Base-by-base conservation (phyloP, 2,329 filamentous ascomycete species). In the Aspergillus pseudoviridinutans region DNA sequence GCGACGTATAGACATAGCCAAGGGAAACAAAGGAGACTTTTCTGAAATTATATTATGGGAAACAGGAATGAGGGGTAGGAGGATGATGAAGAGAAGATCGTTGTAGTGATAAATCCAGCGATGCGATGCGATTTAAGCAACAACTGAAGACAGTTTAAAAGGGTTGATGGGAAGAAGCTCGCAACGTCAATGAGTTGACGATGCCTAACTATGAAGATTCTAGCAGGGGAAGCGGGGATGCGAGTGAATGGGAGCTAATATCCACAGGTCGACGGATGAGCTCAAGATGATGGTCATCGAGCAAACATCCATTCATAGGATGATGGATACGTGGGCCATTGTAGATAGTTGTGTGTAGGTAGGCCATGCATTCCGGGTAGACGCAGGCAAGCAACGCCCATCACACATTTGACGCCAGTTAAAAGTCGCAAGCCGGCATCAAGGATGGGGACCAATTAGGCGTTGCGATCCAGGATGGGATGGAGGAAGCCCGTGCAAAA, bases 1-100 rank as follows among this genome's bases (percentile, higher is more conserved):
- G 56, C 75, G 76, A 61, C 72, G 71, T 51, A 71, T 64, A 54
- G 70, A 63, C 75, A 78, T 77, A 51, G 49, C 68, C 49, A 52
- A 20, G 47, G 38, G 28, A 46, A 53, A 32, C 50, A 24, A 53
- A 51, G 27, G 35, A 51, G 47, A 46, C 35, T 20, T 20, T 51
- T 51, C n/a, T 47, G n/a, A 10, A 28, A 29, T 28, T 24, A 27
- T 47, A 12, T 25, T 20, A 38, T 5, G 52, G 28, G 32, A 42
- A 52, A 25, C 20, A 38, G 56, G 25, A 38, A 41, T 17, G 50
- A 27, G 54, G 24, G 3, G 29, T 27, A 32, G 32, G 46, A 50
- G 27, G 50, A 41, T n/a, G 27, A 25, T n/a, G 44, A 47, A 22
- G 24, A 12, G 12, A 17, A 7, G 22, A 47, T 27, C 3, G 44